Evolutionary conservation across 257 asterid genomes (phyloP).

Genomic region (Mentha longifolia): DNA sequence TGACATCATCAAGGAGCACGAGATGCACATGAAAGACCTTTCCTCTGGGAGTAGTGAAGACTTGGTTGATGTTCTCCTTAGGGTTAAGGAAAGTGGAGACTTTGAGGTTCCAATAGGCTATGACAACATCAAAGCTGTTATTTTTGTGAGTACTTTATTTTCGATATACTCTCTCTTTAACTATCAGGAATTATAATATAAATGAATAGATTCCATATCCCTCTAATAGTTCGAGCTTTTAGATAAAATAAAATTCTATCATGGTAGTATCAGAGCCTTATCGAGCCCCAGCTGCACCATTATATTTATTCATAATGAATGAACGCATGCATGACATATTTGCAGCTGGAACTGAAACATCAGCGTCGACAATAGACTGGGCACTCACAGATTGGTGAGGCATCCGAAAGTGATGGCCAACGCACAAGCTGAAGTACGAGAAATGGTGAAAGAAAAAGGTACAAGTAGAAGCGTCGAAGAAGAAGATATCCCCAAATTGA

Average conservation of each 20-base stretch:
- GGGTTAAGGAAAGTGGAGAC: slow-evolving; percentile 28
- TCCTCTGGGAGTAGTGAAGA: slow-evolving; percentile 40
- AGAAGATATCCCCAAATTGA: neutral
- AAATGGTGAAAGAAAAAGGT: neutral
- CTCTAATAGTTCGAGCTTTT: too few species aligned
- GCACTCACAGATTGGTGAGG: neutral
- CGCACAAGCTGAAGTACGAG: slow-evolving; percentile 22
- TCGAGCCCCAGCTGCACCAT: too few species aligned
- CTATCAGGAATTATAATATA: rapidly evolving
- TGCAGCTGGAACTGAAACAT: neutral
- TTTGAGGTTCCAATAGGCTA: slow-evolving; percentile 21
- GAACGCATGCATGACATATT: neutral
- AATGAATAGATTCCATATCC: too few species aligned
- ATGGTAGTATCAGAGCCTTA: too few species aligned
- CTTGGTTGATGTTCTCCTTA: slow-evolving; percentile 34
- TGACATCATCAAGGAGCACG: slow-evolving; percentile 28
- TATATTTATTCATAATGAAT: too few species aligned
- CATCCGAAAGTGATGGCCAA: slow-evolving; percentile 1
- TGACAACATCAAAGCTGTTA: slow-evolving; percentile 37
- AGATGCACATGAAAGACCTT: slow-evolving; percentile 7
- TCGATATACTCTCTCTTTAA: neutral
- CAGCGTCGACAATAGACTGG: neutral
- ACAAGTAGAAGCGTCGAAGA: slow-evolving; percentile 6
- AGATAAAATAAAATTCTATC: too few species aligned
- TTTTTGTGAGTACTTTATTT: slow-evolving; percentile 17